Conservation (phyloP, 2,329 filamentous ascomycete genomes). For the Drechslerella dactyloides region DNA sequence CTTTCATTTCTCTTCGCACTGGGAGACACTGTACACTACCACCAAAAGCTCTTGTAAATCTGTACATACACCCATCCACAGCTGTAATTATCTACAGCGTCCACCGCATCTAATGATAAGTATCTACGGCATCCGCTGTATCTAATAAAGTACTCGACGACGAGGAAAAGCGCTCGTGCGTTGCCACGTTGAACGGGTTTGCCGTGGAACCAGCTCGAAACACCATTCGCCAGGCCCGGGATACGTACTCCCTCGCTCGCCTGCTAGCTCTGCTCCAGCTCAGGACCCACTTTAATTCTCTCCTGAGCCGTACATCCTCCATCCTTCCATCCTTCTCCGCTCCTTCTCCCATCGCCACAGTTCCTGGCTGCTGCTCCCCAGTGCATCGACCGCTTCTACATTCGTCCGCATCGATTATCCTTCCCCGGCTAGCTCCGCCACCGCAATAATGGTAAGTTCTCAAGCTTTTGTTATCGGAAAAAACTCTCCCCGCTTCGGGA, state of each 20-base stretch:
- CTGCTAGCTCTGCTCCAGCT: background rate
- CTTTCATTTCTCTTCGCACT: background rate
- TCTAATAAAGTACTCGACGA: too few species aligned
- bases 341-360: slow-evolving; percentile 1
- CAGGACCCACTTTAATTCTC: background rate
- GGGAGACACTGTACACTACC: background rate
- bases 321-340: background rate
- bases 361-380: slow-evolving; percentile 4
- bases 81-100: background rate
- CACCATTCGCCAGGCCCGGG: background rate
- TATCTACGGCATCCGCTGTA: too few species aligned
- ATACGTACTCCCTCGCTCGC: background rate
- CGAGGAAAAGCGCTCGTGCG: too few species aligned
- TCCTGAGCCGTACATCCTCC: background rate
- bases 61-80: background rate
- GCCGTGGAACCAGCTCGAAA: background rate
- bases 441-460: slow-evolving; percentile 39
- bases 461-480: slow-evolving; percentile 11
- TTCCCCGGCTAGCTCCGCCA: slow-evolving; percentile 15
- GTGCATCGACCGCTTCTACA: slow-evolving; percentile 1
- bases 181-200: too few species aligned
- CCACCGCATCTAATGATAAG: too few species aligned
- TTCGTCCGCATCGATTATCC: background rate
- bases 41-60: background rate
- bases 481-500: slow-evolving; percentile 44